Base-by-base conservation (phyloP, 2,329 filamentous ascomycete genomes). In the Fusarium hainanense region DNA sequence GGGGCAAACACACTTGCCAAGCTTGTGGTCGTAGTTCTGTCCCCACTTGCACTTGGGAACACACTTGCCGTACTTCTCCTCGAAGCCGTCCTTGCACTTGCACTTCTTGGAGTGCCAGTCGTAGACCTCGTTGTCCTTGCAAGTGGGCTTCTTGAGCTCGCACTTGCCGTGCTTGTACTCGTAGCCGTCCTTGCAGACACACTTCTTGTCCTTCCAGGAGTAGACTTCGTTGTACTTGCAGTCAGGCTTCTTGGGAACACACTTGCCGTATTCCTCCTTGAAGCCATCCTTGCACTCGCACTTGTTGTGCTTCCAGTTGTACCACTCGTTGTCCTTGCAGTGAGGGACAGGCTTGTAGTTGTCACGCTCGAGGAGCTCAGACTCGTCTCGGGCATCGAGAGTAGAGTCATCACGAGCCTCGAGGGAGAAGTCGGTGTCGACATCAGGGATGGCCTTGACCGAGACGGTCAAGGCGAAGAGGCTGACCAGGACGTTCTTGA, bases 401-500 rank as follows among this genome's bases (percentile, higher is more conserved):
- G 32, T 21, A n/a, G 58, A 23, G 5, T 52, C 44, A 40, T 68
- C 69, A 23, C 70, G 66, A 47, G 63, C 57, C 54, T 72, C 69
- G 34, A 72, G 69, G 21, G 57, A 28, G 32, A 58, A 54, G 56
- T 71, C 62, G 25, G 34, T 32, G 16, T 72, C 69, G n/a, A 68
- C 63, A n/a, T 49, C 43, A 16, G 70, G 66, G 25, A 72, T 51
- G 20, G 70, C 70, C 63, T 70, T 71, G 63, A 71, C 70, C 37
- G 70, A 56, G 37, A 70, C 54, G 59, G 70, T 9, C 62, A 70
- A 25, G 32, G 66, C 69, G 27, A 70, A 40, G 21, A 70, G 47
- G 59, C 70, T 72, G 66, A 70, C 30, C 32, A 72, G 23, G 13
- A 72, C 50, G 23, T 70, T 48, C 23, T 72, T 72, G 58, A 72